Evolutionary conservation across 306 rosid genomes (phyloP), one percentile per base, ranked within the genome.

Genomic region (Casuarina glauca): DNA sequence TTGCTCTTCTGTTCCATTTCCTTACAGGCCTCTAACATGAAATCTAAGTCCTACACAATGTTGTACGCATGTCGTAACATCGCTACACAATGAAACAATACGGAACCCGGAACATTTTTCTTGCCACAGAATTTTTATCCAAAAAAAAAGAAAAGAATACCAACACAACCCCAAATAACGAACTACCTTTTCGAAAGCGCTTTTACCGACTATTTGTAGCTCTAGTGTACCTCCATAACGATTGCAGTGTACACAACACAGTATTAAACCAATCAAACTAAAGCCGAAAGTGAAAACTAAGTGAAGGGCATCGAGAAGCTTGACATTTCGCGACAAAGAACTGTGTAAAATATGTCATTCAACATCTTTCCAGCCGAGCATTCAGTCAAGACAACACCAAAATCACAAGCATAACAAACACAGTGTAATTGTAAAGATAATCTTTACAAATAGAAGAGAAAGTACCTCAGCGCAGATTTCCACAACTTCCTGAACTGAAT

Each of bases 381-480:
- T 15, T 1, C 4, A 64, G 32, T 3, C 3, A 12, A 16, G 49
- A 26, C 49, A 62, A 2, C 39, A 45, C 17, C 72, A 38, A 67
- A 42, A 43, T 42, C 17, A 35, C 20, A 43, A 10, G 12, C 6
- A 55, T 11, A 73, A n/a, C 66, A 60, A 61, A 38, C 26, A 62
- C 16, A 5, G 5, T 12, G 66, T 63, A 11, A 72, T 3, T 6
- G 17, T 61, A 55, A 12, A 70, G 46, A 55, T 55, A 42, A 36
- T 71, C 20, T 13, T 63, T 54, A 54, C 42, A 52, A 78, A 83
- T 46, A 35, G 39, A 9, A 8, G 26, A 42, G 26, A 5, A 62
- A 76, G 69, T 84, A 94, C 98, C 88, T 91, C 97, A 0, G 93
- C 87, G 90, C 98, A 95, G 80, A 95, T 76, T 67, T 86, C 88